Percentiles rank a stretch among this genome's conserved stretches.
These are phyloP conservation scores for Euphorbia pulcherrima DNA, from an alignment of 345 rosid species.

Conservation along the genomic window DNA sequence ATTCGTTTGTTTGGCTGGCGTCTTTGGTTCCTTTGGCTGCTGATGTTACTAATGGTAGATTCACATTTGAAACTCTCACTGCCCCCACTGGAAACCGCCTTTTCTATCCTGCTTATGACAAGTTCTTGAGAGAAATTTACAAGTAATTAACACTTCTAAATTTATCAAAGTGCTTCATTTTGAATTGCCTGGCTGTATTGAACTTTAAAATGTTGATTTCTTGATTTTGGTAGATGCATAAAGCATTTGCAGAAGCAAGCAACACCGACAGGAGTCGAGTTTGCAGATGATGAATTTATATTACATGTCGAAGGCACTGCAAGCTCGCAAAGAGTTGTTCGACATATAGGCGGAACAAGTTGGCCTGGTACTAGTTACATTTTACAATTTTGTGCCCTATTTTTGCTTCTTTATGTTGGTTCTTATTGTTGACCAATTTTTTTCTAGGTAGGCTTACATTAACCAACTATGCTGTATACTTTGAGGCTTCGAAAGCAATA, in stretches of 20 bases:
- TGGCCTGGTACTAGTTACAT: constrained; percentile 59
- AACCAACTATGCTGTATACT: constrained; percentile 87
- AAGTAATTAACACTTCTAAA: constrained; percentile 46
- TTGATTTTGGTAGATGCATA: constrained; percentile 47
- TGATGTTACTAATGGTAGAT: constrained; percentile 68
- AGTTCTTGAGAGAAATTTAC: constrained; percentile 65
- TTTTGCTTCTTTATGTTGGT: neutral
- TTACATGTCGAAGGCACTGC: constrained; percentile 90
- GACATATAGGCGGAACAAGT: constrained; percentile 78
- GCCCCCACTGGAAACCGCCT: constrained; percentile 64
- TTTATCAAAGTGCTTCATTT: too few species aligned
- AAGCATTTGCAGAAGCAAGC: constrained; percentile 70
- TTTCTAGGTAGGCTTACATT: constrained; percentile 78
- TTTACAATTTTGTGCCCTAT: neutral
- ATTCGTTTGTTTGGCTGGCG: constrained; percentile 75
- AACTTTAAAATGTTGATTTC: neutral
- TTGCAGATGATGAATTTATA: constrained; percentile 80
- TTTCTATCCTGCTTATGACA: constrained; percentile 77
- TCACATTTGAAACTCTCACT: constrained; percentile 78
- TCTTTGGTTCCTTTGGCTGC: constrained; percentile 61
- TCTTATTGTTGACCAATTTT: constrained; percentile 6
- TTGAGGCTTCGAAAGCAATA: constrained; percentile 76
- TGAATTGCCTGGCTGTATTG: too few species aligned
- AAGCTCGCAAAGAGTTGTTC: constrained; percentile 71
- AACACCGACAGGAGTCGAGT: constrained; percentile 59